Conservation (phyloP, 305 asterid species). For the Fraxinus sp. region DNA sequence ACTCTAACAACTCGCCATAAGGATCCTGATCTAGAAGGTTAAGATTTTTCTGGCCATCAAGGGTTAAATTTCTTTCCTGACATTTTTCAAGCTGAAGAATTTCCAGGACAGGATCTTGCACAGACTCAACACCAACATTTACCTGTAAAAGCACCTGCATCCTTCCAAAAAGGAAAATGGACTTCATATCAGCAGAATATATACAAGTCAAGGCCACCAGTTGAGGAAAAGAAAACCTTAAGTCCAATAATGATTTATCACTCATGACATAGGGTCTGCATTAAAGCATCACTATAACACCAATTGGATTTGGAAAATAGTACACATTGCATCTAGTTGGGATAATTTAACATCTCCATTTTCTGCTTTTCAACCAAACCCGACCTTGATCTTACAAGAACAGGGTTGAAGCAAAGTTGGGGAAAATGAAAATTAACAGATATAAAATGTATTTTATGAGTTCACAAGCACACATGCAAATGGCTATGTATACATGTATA, state of each 20-base stretch:
- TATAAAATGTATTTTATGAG: constrained; percentile 5
- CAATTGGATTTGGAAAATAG: constrained; percentile 7
- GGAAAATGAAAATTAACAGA: not conserved
- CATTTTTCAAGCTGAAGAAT: constrained; percentile 90
- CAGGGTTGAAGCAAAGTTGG: not conserved
- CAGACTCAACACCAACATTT: constrained; percentile 71
- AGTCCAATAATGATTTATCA: constrained; percentile 10
- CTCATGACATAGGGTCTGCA: not conserved
- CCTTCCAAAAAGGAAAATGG: constrained; percentile 78
- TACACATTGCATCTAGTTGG: constrained; percentile 11
- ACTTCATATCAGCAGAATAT: constrained; percentile 48
- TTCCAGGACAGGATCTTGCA: constrained; percentile 85
- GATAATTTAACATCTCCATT: not conserved
- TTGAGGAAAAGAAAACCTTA: constrained; percentile 11
- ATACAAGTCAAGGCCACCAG: constrained; percentile 18
- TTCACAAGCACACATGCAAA: not conserved
- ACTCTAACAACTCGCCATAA: constrained; percentile 69
- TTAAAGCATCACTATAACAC: not conserved
- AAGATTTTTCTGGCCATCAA: constrained; percentile 42
- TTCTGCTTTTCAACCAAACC: not conserved
- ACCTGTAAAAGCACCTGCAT: constrained; percentile 99
- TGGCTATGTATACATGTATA: not conserved
- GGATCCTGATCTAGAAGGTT: constrained; percentile 58
- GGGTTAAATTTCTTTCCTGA: constrained; percentile 48
- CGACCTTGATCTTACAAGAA: not conserved